phyloP scores from a whole-genome alignment of 2,329 filamentous ascomycete species.

The Colletotrichum truncatum region DNA sequence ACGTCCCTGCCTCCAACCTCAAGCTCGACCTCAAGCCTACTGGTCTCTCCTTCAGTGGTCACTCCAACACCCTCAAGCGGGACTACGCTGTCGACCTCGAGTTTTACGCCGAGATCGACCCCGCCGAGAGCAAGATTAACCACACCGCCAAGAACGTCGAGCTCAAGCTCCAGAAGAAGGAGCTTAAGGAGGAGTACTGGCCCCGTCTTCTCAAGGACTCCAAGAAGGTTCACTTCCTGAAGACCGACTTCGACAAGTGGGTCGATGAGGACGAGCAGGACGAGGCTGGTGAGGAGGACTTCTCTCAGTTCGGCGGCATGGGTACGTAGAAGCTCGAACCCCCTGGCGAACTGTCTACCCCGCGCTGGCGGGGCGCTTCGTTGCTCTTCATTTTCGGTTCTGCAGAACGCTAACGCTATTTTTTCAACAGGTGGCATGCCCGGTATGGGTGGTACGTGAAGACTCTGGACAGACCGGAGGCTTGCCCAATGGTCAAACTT shows the following conservation, averaged over 20 bases:
- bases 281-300: conserved; percentile 84
- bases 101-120: conserved; percentile 91
- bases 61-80: conserved; percentile 84
- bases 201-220: conserved; percentile 90
- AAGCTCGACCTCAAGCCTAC: conserved; percentile 86
- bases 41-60: conserved; percentile 82
- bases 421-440: conserved; percentile 59
- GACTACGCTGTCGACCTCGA: conserved; percentile 88
- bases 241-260: conserved; percentile 99
- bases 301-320: conserved; percentile 74
- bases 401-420: conserved; percentile 17
- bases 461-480: neutral
- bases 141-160: conserved; percentile 90
- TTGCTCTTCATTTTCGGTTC: neutral
- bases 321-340: conserved; percentile 51
- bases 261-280: conserved; percentile 99
- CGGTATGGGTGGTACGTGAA: conserved; percentile 57
- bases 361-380: neutral
- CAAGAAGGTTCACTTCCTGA: conserved; percentile 93
- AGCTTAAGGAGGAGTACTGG: conserved; percentile 94
- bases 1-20: conserved; percentile 79
- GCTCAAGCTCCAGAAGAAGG: conserved; percentile 96
- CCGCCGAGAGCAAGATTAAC: conserved; percentile 82
- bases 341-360: conserved; percentile 5
- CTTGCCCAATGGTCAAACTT: conserved; percentile 7